Evolutionary conservation across 176 grass and related monocot species (phyloP).

Genomic region (Zea luxurians): DNA sequence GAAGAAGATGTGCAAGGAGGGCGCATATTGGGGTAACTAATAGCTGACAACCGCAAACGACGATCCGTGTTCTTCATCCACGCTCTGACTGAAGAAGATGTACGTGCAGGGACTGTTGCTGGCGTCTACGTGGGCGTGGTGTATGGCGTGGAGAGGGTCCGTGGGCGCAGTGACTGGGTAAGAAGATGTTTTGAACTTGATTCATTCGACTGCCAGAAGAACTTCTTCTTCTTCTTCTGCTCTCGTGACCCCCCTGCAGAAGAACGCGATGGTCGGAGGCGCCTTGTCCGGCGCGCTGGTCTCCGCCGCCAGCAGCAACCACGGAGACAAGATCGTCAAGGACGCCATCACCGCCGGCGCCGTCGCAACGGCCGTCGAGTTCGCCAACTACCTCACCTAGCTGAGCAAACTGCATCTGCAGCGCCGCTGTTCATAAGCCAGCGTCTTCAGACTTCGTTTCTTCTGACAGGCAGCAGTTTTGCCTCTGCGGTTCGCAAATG

Average conservation of each 20-base stretch:
- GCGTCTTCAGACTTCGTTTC: no score
- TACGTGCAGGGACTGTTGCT: slow-evolving; percentile 59
- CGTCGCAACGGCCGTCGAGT: slow-evolving; percentile 66
- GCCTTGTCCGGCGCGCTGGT: slow-evolving; percentile 61
- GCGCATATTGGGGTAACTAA: slow-evolving; percentile 75
- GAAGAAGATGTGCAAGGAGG: slow-evolving; percentile 82
- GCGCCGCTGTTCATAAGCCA: background rate
- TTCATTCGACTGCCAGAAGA: no score
- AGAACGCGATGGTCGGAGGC: slow-evolving; percentile 76
- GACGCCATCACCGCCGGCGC: slow-evolving; percentile 76
- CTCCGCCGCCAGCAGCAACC: slow-evolving; percentile 7
- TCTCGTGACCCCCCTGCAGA: slow-evolving; percentile 39
- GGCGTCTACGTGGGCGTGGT: slow-evolving; percentile 76
- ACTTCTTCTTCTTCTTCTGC: background rate
- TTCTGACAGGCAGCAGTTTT: no score
- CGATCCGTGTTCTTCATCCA: background rate
- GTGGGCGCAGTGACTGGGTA: slow-evolving; percentile 75
- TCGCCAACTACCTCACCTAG: slow-evolving; percentile 71
- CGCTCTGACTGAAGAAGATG: background rate
- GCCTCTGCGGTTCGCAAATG: no score
- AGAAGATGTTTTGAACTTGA: background rate
- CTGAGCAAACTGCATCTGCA: slow-evolving; percentile 4
- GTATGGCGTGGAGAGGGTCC: slow-evolving; percentile 70
- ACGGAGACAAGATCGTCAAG: slow-evolving; percentile 58
- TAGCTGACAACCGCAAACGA: background rate